Conservation (phyloP, 1,284 basidiomycete genomes). For the Puccinia hordei region DNA sequence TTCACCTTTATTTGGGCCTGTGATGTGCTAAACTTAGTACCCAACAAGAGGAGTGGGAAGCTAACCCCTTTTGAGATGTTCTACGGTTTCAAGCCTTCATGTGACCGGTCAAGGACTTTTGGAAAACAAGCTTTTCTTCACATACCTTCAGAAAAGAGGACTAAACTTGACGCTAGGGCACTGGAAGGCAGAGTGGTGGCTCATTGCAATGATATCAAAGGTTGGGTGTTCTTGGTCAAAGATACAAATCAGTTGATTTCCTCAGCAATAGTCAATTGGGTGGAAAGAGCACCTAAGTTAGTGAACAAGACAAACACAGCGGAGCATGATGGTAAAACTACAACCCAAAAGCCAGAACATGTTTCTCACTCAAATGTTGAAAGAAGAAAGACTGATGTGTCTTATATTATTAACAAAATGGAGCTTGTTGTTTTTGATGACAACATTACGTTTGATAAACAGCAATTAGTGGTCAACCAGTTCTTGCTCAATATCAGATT, state of each 20-base stretch:
- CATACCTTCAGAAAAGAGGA: neutral
- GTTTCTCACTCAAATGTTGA: too few relatives aligned
- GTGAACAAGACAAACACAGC: too few relatives aligned
- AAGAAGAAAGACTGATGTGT: too few relatives aligned
- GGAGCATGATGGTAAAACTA: too few relatives aligned
- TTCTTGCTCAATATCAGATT: neutral
- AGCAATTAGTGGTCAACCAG: neutral
- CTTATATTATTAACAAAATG: neutral
- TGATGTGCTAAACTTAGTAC: constrained; percentile 2
- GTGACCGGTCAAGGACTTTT: neutral
- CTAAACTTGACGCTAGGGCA: neutral
- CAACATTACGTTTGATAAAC: neutral
- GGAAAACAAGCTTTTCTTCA: neutral
- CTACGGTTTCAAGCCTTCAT: neutral
- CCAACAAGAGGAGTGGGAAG: neutral
- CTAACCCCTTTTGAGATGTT: neutral
- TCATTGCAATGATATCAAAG: neutral
- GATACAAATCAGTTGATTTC: neutral
- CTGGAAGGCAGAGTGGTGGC: neutral
- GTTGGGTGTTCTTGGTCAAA: constrained; percentile 5
- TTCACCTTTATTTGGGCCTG: constrained; percentile 15
- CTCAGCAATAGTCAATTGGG: neutral
- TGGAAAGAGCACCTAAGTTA: too few relatives aligned
- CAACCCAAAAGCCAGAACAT: too few relatives aligned
- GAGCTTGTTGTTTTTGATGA: neutral